Conservation (phyloP, 2,329 filamentous ascomycete genomes). For the Pseudogymnoascus sp. region DNA sequence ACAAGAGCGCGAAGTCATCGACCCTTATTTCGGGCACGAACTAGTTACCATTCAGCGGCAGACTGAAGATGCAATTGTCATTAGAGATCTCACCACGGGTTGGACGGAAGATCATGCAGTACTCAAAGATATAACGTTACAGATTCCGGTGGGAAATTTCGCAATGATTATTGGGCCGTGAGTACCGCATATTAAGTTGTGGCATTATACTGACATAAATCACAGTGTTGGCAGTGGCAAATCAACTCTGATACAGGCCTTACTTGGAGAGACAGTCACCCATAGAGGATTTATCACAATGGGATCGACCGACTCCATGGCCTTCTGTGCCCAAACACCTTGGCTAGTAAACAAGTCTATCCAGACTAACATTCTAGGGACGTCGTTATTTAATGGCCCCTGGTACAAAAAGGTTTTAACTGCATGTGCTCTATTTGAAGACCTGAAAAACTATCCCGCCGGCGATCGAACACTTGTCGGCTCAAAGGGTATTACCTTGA, state of each 20-base stretch:
- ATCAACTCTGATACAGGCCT: conserved; percentile 24
- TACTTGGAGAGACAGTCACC: conserved; percentile 24
- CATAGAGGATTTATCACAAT: conserved; percentile 17
- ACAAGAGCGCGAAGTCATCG: neutral
- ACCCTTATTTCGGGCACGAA: neutral
- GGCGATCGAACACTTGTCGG: conserved; percentile 28
- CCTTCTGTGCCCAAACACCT: conserved; percentile 40
- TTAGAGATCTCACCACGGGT: conserved; percentile 6
- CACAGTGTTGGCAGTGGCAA: conserved; percentile 29
- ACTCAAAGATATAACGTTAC: conserved; percentile 18
- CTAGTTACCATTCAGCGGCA: neutral
- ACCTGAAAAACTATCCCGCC: conserved; percentile 22
- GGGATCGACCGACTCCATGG: conserved; percentile 22
- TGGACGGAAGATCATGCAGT: conserved; percentile 11
- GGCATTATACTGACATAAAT: neutral
- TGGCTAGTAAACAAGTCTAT: conserved; percentile 40
- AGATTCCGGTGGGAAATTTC: conserved; percentile 14
- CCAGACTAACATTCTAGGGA: conserved; percentile 36
- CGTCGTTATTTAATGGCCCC: conserved; percentile 23
- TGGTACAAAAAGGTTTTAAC: conserved; percentile 25
- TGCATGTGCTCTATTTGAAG: conserved; percentile 24
- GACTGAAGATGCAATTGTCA: neutral
- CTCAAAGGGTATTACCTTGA: conserved; percentile 29
- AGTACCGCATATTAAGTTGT: neutral
- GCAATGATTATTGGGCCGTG: conserved; percentile 28